Conservation (phyloP, 169 alveolate species). For the Theileria annulata region DNA sequence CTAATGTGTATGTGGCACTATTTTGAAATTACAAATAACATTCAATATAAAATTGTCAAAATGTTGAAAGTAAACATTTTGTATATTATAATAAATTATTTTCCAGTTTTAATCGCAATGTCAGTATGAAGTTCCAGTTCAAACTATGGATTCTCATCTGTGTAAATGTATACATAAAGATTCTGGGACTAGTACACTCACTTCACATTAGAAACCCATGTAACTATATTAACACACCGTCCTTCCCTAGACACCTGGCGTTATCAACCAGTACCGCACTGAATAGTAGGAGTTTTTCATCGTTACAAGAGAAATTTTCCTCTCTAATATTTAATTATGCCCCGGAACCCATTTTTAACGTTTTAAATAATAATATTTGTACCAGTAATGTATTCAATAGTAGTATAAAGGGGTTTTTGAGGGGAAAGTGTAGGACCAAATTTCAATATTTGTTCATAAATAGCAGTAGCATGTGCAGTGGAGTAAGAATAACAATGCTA, state of each 20-base stretch:
- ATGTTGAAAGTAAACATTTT: conserved; percentile 31
- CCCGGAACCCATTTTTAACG: no score
- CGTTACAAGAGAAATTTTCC: no score
- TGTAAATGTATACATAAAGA: not conserved
- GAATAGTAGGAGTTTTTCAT: no score
- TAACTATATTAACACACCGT: no score
- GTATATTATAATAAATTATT: conserved; percentile 7
- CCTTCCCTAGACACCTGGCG: no score
- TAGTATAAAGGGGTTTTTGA: not conserved
- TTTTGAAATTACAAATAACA: conserved; percentile 41
- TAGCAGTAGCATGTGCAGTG: not conserved
- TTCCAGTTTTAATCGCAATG: conserved; percentile 7
- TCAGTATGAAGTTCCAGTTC: conserved; percentile 5
- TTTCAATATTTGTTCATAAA: not conserved
- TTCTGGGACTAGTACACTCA: not conserved
- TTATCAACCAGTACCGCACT: no score
- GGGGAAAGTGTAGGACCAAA: not conserved
- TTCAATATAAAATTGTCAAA: conserved; percentile 19
- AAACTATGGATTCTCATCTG: not conserved
- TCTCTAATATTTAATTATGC: no score
- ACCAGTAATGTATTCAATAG: no score
- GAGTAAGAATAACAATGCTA: not conserved
- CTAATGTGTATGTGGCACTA: conserved; percentile 31
- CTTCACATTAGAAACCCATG: not conserved
- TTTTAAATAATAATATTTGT: no score